A percentile compares a stretch with the other conserved stretches of the same genome.
These are phyloP conservation scores for Fistulinella prunicolor DNA, from an alignment of 768 basidiomycete genomes.

Conservation along the genomic window DNA sequence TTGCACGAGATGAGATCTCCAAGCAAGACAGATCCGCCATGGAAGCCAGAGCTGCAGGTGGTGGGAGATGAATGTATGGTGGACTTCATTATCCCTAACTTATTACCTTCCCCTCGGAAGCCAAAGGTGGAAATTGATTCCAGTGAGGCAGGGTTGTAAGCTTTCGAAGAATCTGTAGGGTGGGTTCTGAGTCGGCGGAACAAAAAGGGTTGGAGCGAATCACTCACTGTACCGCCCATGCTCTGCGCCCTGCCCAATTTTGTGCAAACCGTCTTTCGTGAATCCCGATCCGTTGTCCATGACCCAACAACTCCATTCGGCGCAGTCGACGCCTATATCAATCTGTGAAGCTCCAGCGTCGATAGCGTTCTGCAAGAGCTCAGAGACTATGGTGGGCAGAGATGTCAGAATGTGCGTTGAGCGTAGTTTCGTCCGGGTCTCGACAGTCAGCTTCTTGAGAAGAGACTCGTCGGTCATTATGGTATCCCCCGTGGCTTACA, in stretches of 20 bases:
- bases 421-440: conserved; percentile 70
- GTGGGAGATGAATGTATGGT: conserved; percentile 8
- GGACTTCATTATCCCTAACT: background rate
- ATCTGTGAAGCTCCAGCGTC: conserved; percentile 74
- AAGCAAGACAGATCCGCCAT: conserved; percentile 74
- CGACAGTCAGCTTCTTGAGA: conserved; percentile 46
- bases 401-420: conserved; percentile 85
- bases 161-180: conserved; percentile 70
- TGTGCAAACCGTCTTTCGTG: conserved; percentile 50
- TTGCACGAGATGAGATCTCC: conserved; percentile 79
- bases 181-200: background rate
- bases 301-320: conserved; percentile 82
- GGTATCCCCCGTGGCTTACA: too few species aligned
- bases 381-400: conserved; percentile 72
- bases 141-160: conserved; percentile 49
- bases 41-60: conserved; percentile 70
- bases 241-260: conserved; percentile 50
- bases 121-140: conserved; percentile 69
- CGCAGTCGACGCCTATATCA: conserved; percentile 69
- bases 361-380: conserved; percentile 87
- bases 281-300: conserved; percentile 85
- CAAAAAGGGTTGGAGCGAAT: background rate
- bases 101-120: conserved; percentile 88
- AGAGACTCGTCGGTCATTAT: conserved; percentile 20
- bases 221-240: conserved; percentile 67